These are phyloP conservation scores for Eustoma russellianum DNA, from an alignment of 257 asterid species.

Conservation along the genomic window DNA sequence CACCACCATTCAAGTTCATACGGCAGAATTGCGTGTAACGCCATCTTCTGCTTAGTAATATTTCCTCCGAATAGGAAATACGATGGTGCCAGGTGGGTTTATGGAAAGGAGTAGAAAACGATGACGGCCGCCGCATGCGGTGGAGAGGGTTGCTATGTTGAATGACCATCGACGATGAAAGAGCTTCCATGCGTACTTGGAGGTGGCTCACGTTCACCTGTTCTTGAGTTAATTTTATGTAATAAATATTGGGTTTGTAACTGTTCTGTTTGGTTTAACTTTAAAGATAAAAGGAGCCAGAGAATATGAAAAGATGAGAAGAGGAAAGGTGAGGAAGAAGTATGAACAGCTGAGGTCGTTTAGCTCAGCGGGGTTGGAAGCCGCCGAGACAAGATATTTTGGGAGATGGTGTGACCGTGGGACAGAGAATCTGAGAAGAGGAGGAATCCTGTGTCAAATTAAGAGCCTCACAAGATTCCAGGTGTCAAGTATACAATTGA, in stretches of 20 bases:
- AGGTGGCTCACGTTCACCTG: too few relatives aligned
- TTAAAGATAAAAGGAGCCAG: neutral
- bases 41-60: slow-evolving; percentile 5
- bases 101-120: slow-evolving; percentile 10
- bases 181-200: slow-evolving; percentile 42
- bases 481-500: too few relatives aligned
- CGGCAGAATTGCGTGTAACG: slow-evolving; percentile 7
- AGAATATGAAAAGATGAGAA: neutral
- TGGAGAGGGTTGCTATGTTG: slow-evolving; percentile 32
- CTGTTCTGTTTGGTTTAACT: too few relatives aligned
- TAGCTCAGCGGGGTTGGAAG: neutral
- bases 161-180: slow-evolving; percentile 41
- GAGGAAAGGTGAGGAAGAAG: slow-evolving; percentile 6
- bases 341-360: neutral
- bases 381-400: slow-evolving; percentile 25
- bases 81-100: slow-evolving; percentile 10
- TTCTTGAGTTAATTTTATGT: too few relatives aligned
- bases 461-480: slow-evolving; percentile 10
- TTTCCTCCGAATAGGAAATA: slow-evolving; percentile 10
- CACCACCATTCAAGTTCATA: slow-evolving; percentile 14
- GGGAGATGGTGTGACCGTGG: slow-evolving; percentile 8
- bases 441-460: slow-evolving; percentile 29
- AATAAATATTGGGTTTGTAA: neutral
- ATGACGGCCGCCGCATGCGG: slow-evolving; percentile 32
- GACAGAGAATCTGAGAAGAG: slow-evolving; percentile 13